A percentile compares a stretch with the other conserved stretches of the same genome.
Evolutionary conservation across 2,329 filamentous ascomycete genomes (phyloP).

Genomic region (Fusarium sp.): DNA sequence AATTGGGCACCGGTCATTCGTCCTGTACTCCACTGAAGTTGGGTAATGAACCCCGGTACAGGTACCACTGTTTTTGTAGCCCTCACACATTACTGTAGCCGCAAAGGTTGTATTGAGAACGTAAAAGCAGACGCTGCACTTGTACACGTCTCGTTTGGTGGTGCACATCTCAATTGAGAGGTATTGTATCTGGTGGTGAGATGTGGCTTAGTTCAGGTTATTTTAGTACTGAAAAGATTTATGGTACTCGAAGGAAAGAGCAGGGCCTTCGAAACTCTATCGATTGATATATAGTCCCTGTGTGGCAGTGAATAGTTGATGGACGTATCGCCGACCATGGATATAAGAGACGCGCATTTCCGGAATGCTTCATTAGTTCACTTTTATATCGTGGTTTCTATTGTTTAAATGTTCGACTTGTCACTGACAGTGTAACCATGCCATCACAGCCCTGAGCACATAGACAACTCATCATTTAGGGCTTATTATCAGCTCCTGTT

Average conservation of each 20-base stretch:
- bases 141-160: neutral
- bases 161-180: neutral
- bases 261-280: fast-evolving
- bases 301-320: neutral
- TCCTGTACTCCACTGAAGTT: neutral
- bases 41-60: neutral
- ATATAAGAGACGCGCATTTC: fast-evolving
- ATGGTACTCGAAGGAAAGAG: neutral
- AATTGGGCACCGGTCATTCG: neutral
- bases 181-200: no score
- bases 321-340: fast-evolving
- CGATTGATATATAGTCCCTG: neutral
- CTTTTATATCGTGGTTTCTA: neutral
- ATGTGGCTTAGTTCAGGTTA: fast-evolving
- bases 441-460: fast-evolving
- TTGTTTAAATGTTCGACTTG: neutral
- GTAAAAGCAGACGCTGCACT: neutral
- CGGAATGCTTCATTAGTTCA: fast-evolving
- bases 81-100: neutral
- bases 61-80: neutral
- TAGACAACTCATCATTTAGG: fast-evolving
- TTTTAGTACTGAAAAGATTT: fast-evolving
- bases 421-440: fast-evolving
- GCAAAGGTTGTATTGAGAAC: neutral
- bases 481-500: fast-evolving